Evolutionary conservation across 1,284 basidiomycete genomes (phyloP), one percentile per base, ranked within the genome.

Genomic region (Leccinum griseonigrum): DNA sequence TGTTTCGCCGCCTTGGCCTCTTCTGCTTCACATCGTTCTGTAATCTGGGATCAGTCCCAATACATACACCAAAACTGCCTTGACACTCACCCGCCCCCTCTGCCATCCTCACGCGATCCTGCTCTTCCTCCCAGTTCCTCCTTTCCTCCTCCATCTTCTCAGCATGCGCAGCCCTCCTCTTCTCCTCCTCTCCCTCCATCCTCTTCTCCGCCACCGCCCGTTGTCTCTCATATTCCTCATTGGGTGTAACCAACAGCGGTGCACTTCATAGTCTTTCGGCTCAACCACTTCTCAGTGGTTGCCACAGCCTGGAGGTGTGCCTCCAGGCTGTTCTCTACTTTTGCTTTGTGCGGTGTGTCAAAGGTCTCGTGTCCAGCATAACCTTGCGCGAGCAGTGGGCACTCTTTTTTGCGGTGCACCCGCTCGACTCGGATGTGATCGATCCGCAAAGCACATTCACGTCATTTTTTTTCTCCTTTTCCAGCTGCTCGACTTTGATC

Each of bases 351-450:
- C 40, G 87, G 76, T 2, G 77, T 75, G 60, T 93, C 86, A 76
- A 92, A 92, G 1, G 87, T 86, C 56, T 82, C 79, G 26, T 82
- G 83, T 77, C 97, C 95, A 63, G 92, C 91, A 74, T 98, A 99
- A 77, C 98, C 97, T 67, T 92, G 81, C 2, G 83, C 84, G 48
- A 98, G 84, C n/a, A 98, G 81, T 0, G 95, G 92, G 13, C 90
- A 85, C 76, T 98, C 97, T 66, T 96, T 95, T 78, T 95, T 94
- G 67, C 97, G 90, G 80, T 92, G 94, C 0, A 96, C 96, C 9
- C n/a, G n/a, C 40, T 11, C n/a, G n/a, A n/a, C n/a, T n/a, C n/a
- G n/a, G 10, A 43, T 77, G 77, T 99, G 96, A 73, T 99, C 97
- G 70, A 98, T 88, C 34, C 95, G 91, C 79, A 83, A 29, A 90